These are phyloP conservation scores for Penicillium sp. DNA, from an alignment of 2,329 filamentous ascomycete species.

Conservation along the genomic window DNA sequence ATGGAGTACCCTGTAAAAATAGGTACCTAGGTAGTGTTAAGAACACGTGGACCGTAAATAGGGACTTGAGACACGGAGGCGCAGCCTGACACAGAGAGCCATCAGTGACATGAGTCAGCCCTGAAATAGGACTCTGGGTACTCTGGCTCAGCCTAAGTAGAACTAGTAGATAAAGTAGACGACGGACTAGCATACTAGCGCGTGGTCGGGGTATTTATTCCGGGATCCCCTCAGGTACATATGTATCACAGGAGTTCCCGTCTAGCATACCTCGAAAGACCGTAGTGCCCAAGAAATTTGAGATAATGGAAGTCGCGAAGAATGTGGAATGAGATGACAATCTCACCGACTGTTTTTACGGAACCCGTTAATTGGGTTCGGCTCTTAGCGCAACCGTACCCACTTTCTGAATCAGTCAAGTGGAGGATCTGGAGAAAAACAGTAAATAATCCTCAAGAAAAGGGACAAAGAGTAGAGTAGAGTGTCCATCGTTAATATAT, in stretches of 20 bases:
- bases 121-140: too few relatives aligned
- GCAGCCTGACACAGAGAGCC: not conserved
- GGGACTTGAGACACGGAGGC: constrained; percentile 7
- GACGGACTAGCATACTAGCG: not conserved
- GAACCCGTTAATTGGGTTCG: constrained; percentile 17
- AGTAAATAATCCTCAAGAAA: not conserved
- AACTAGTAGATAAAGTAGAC: not conserved
- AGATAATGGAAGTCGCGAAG: constrained; percentile 1
- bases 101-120: too few relatives aligned
- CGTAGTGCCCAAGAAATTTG: not conserved
- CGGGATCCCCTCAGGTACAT: not conserved
- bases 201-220: not conserved
- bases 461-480: not conserved
- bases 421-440: constrained; percentile 9
- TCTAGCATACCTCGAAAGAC: not conserved
- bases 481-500: too few relatives aligned
- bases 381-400: constrained; percentile 2
- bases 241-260: not conserved
- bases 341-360: constrained; percentile 16
- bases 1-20: too few relatives aligned
- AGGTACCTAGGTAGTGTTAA: not conserved
- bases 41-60: too few relatives aligned
- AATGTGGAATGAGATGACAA: constrained; percentile 16
- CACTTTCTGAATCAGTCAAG: constrained; percentile 6
- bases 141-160: too few relatives aligned